Evolutionary conservation across 345 rosid genomes (phyloP), one percentile per base, ranked within the genome.

Genomic region (Populus simonii): DNA sequence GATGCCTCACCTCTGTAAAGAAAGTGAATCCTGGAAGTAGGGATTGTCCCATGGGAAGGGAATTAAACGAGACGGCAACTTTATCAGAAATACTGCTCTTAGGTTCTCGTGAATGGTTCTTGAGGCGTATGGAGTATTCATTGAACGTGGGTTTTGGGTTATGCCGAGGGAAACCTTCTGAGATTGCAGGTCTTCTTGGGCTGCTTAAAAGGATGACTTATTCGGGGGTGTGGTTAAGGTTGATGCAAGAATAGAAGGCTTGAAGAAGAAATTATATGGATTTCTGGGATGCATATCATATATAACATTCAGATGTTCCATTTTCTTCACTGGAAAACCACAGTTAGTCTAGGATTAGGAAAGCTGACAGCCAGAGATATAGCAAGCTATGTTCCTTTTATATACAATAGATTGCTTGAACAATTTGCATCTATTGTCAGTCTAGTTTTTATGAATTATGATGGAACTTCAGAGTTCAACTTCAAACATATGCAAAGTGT

Each of bases 41-140:
- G 27, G 47, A 59, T 20, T 36, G 74, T 66, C 29, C 51, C n/a
- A 80, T 66, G 41, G 79, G 80, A 83, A 78, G 53, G 25, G 80
- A 80, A 62, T 55, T 86, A 49, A 83, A 78, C n/a, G 82, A 84
- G 81, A 74, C 86, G 1, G 79, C 77, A 68, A 71, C 68, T 81
- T 59, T 89, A 80, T 87, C 79, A 1, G 85, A 87, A 15, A 84
- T 85, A 80, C 80, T 89, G 66, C 72, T 85, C 15, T 31, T 71
- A 73, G 85, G 80, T 83, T 85, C 85, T 10, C 78, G 81, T 61
- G 76, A 85, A 45, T 89, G 91, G 89, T 87, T 89, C 83, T 77
- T 87, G 74, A 81, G 83, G 69, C 85, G 85, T 77, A 81, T 87
- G 75, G 91, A 85, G 80, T 77, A 72, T 71, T 81, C 86, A 59